Evolutionary conservation across 1,284 basidiomycete species (phyloP), one percentile per base, ranked within the genome.

Genomic region (Ceratobasidium sp.): DNA sequence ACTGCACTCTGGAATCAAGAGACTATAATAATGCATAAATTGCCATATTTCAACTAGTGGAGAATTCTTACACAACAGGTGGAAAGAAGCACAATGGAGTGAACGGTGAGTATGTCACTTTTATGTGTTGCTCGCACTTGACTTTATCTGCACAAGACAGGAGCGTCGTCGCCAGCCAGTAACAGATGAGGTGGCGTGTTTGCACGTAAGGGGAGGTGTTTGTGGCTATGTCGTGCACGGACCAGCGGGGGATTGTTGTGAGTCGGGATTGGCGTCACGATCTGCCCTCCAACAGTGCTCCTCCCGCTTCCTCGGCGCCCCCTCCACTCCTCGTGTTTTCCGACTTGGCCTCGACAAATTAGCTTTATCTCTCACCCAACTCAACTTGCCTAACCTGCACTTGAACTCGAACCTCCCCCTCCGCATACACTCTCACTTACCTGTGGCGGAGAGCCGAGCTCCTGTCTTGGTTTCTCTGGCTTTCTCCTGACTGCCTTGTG

Each of bases 391-490:
- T 26, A 52, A 35, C 62, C 13, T 47, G 21, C 46, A 28, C 28
- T 30, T 18, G 26, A 16, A 28, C 28, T n/a, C 28, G 28, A 52
- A 23, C 62, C 32, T 28, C 32, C 16, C 55, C 55, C 55, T 18
- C 66, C 52, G 66, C 66, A 69, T 69, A 69, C 66, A 69, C 52
- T 23, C 52, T 38, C 59, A 55, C 41, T 57, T n/a, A 23, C 50
- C 66, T 46, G 66, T 69, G 66, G 66, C 66, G 66, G 66, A 47
- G 59, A 62, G 59, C 59, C 59, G 21, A 30, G 59, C 57, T 59
- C 57, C n/a, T 43, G 59, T 46, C 59, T 62, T 58, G 44, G 59
- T 62, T 62, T 44, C 59, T 46, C 43, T 62, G 21, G 59, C 55
- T 58, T n/a, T 14, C 50, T 54, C 62, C 28, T 16, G 32, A 18